Percentiles rank a stretch among this genome's conserved stretches.
phyloP scores from a whole-genome alignment of 2,329 filamentous ascomycete genomes.

The Rhinocladiella similis region DNA sequence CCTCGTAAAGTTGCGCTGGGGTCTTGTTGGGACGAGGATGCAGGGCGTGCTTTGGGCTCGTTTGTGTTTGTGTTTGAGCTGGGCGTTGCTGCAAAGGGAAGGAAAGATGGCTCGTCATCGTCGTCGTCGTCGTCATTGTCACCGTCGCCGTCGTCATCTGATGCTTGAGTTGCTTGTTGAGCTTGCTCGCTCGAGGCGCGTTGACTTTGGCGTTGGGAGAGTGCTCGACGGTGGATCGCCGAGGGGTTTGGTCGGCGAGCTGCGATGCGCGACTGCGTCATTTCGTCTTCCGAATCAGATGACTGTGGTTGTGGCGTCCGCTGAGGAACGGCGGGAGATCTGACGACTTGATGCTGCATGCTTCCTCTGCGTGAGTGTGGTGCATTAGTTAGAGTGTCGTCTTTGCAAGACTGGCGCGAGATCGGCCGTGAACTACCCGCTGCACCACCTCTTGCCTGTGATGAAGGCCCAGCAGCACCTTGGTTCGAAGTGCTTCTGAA shows the following conservation, averaged over 20 bases:
- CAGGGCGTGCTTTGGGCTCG: conserved; percentile 17
- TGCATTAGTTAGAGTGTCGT: conserved; percentile 11
- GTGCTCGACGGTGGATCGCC: conserved; percentile 20
- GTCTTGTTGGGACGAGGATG: conserved; percentile 34
- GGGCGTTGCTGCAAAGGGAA: conserved; percentile 38
- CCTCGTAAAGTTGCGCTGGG: conserved; percentile 45
- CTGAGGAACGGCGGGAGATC: conserved; percentile 26
- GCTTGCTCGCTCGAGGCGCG: conserved; percentile 29
- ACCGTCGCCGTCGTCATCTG: conserved; percentile 23
- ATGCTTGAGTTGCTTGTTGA: conserved; percentile 29
- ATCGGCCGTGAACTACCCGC: conserved; percentile 22
- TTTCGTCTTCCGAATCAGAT: conserved; percentile 28
- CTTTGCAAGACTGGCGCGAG: conserved; percentile 26
- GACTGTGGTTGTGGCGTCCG: conserved; percentile 19
- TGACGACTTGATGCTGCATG: conserved; percentile 25
- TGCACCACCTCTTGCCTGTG: conserved; percentile 10
- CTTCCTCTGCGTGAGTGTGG: conserved; percentile 28
- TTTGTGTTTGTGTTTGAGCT: neutral
- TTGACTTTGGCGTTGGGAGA: conserved; percentile 21
- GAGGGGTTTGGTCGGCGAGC: conserved; percentile 25
- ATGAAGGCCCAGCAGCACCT: neutral
- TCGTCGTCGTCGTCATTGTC: conserved; percentile 35
- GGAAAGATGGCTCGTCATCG: conserved; percentile 46
- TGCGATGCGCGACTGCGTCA: conserved; percentile 27
- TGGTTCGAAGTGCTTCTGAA: conserved; percentile 16